Evolutionary conservation across 192 early-diverging fungal genomes (phyloP).

Genomic region (Cetraspora pellucida): DNA sequence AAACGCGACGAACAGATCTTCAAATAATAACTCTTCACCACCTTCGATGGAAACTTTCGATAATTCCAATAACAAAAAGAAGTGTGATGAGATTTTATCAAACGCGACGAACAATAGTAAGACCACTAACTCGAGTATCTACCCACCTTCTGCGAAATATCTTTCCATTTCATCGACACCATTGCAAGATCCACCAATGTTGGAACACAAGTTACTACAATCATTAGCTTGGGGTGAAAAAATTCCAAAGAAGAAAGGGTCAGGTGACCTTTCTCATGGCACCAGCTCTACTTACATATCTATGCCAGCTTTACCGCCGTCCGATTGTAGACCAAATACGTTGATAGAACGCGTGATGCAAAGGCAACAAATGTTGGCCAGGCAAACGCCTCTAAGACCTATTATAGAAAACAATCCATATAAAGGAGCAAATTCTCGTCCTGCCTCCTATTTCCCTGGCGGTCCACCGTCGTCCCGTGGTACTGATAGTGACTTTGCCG

Average conservation of each 20-base stretch:
- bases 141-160: background rate
- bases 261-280: too few species aligned
- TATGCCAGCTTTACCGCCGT: background rate
- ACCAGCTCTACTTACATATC: background rate
- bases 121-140: background rate
- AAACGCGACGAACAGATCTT: background rate
- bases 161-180: background rate
- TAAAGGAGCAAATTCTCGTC: too few species aligned
- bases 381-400: too few species aligned
- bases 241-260: too few species aligned
- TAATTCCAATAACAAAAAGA: background rate
- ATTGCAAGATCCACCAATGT: background rate
- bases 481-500: constrained; percentile 22
- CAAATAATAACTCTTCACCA: constrained; percentile 16
- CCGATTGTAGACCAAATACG: background rate
- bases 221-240: background rate
- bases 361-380: background rate
- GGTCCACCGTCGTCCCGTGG: too few species aligned
- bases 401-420: too few species aligned
- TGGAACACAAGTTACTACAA: background rate
- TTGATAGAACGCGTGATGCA: background rate
- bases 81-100: constrained; percentile 10
- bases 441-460: too few species aligned
- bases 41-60: background rate
- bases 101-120: background rate